Evolutionary conservation across 1,284 basidiomycete species (phyloP), one percentile per base, ranked within the genome.

Genomic region (Irpex sp.): DNA sequence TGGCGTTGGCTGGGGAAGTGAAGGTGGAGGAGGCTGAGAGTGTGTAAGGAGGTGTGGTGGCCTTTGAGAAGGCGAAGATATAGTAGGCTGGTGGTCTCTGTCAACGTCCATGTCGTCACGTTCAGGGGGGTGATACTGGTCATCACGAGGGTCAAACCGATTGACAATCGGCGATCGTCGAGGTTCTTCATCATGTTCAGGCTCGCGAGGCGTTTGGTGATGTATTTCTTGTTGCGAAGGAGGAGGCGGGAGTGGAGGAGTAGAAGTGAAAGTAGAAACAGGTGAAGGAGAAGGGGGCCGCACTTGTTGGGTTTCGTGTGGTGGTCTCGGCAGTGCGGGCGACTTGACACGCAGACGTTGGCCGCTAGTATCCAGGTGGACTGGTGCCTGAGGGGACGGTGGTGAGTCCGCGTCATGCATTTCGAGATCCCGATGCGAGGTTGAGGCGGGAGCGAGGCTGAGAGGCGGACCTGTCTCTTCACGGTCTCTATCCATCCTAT

Each of bases 301-400:
- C 19, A 50, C 17, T 17, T n/a, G 49, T 8, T 13, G n/a, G 7
- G 49, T 8, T 21, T 50, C n/a, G 49, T 7, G 13, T 8, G 5
- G 17, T 17, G 19, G 17, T 50, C 2, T 15, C 43, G 71, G 69
- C 11, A 71, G 73, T 19, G 69, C 67, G 37, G 75, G 74, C 5
- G 75, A 74, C 63, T 76, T 77, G 63, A 76, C 69, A 60, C 80
- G 78, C 35, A 82, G 63, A 21, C 78, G 76, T 21, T 80, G 55
- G 9, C 81, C 81, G 17, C 76, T 76, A 57, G 76, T 77, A 0
- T 77, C 79, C 43, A 81, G 78, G 33, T 77, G 70, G 46, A 72
- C 65, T 15, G 68, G 68, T 31, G 65, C 57, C 21, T 54, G 59
- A 35, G 60, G 43, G 39, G 67, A 65, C 58, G 59, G 17, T 63